A percentile compares a stretch with the other conserved stretches of the same genome.
Evolutionary conservation across 306 rosid species (phyloP).

Genomic region (Clitoria ternatea): DNA sequence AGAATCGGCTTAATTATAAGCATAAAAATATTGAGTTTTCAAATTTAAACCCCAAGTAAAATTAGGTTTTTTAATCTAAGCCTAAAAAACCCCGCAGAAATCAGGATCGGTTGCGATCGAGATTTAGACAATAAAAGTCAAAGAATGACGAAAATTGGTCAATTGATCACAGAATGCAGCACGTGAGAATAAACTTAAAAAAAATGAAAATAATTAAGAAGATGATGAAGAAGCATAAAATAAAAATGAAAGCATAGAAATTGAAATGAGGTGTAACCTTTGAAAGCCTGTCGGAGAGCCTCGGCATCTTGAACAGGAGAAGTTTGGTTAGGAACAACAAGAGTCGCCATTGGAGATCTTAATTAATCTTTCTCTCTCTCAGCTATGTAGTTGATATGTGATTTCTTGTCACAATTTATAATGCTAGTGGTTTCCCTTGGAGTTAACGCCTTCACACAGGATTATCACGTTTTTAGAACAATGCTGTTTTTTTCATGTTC

Average conservation of each 20-base stretch:
- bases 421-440: constrained; percentile 1
- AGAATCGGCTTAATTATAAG: too few species aligned
- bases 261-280: constrained; percentile 34
- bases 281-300: constrained; percentile 53
- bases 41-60: too few species aligned
- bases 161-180: not conserved
- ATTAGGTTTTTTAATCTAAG: too few species aligned
- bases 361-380: not conserved
- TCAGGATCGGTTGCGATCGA: too few species aligned
- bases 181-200: too few species aligned
- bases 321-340: constrained; percentile 30
- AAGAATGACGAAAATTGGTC: not conserved
- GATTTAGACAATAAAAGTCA: too few species aligned
- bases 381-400: not conserved
- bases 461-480: not conserved
- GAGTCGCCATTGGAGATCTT: constrained; percentile 45
- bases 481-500: constrained; percentile 24
- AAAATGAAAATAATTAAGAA: not conserved
- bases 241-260: not conserved
- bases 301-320: constrained; percentile 61
- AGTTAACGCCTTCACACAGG: constrained; percentile 36
- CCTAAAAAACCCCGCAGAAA: too few species aligned
- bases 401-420: constrained; percentile 10
- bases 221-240: not conserved
- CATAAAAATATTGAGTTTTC: too few species aligned